A percentile compares a stretch with the other conserved stretches of the same genome.
phyloP scores from a whole-genome alignment of 2,329 filamentous ascomycete genomes.

The Penicillium expansum region DNA sequence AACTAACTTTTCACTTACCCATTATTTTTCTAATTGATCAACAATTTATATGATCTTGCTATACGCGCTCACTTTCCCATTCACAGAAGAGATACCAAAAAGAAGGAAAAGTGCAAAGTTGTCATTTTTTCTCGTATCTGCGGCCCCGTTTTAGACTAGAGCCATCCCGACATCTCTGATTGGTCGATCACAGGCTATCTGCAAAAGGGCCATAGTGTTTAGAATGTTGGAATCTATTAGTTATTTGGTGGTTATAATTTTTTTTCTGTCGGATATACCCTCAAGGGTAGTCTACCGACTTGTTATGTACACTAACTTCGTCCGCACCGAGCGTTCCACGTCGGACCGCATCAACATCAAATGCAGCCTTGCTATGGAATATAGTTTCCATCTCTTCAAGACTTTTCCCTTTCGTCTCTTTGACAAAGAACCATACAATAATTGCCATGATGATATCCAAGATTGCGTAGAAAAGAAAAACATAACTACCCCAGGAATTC shows the following conservation, averaged over 20 bases:
- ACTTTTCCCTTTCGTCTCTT: slow-evolving; percentile 40
- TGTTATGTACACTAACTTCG: slow-evolving; percentile 1
- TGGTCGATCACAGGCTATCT: background rate
- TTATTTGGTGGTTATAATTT: background rate
- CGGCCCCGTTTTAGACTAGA: background rate
- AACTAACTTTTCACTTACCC: background rate
- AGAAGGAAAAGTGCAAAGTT: background rate
- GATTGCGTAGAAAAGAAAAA: slow-evolving; percentile 42
- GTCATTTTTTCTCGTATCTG: background rate
- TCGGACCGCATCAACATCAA: slow-evolving; percentile 21
- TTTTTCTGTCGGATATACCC: background rate
- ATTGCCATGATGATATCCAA: slow-evolving; percentile 36
- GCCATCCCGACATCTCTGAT: background rate
- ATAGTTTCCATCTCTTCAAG: slow-evolving; percentile 42
- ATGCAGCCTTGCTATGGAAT: slow-evolving; percentile 24
- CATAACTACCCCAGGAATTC: slow-evolving; percentile 39
- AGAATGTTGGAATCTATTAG: background rate
- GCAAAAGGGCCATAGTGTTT: background rate
- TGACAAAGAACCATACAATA: slow-evolving; percentile 39
- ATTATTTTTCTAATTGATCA: background rate
- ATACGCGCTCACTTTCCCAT: background rate
- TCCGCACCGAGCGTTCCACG: slow-evolving; percentile 10
- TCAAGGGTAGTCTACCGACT: background rate
- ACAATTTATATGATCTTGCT: background rate
- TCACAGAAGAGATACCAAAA: background rate